Percentiles rank a stretch among this genome's conserved stretches.
Evolutionary conservation across 805 yeast species (phyloP).

Genomic region (Cyberlindnera amylophila): DNA sequence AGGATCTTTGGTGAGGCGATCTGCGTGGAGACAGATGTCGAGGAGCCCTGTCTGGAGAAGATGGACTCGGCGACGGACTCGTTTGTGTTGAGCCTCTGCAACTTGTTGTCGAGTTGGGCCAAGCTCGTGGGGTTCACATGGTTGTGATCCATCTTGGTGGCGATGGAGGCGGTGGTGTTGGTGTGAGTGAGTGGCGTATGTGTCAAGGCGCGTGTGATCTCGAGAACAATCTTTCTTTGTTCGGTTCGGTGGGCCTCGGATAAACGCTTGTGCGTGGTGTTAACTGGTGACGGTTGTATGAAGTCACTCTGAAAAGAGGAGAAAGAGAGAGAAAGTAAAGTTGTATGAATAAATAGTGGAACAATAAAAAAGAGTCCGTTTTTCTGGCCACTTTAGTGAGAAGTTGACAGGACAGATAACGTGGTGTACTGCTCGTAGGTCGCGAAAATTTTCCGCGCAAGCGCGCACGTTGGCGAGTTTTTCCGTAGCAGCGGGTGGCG

Average conservation of each 20-base stretch:
- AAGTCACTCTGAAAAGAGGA: too few species aligned
- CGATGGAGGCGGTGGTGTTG: not conserved
- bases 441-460: too few species aligned
- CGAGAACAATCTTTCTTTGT: not conserved
- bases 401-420: not conserved
- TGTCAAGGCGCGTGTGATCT: slow-evolving; percentile 2
- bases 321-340: not conserved
- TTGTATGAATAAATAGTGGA: not conserved
- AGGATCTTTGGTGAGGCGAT: slow-evolving; percentile 9
- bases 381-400: not conserved
- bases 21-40: slow-evolving; percentile 22
- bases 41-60: slow-evolving; percentile 26
- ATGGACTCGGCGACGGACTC: slow-evolving; percentile 19
- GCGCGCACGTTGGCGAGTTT: not conserved
- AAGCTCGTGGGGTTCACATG: not conserved
- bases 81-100: slow-evolving; percentile 23
- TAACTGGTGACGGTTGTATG: too few species aligned
- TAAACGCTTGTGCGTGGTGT: too few species aligned
- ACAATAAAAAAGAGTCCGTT: not conserved
- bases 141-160: not conserved
- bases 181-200: slow-evolving; percentile 1
- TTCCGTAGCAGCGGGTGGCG: too few species aligned
- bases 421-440: too few species aligned
- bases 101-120: slow-evolving; percentile 12
- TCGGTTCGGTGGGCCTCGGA: not conserved